Base-by-base conservation (phyloP, 2,329 filamentous ascomycete genomes). In the Aspergillus alliaceus region DNA sequence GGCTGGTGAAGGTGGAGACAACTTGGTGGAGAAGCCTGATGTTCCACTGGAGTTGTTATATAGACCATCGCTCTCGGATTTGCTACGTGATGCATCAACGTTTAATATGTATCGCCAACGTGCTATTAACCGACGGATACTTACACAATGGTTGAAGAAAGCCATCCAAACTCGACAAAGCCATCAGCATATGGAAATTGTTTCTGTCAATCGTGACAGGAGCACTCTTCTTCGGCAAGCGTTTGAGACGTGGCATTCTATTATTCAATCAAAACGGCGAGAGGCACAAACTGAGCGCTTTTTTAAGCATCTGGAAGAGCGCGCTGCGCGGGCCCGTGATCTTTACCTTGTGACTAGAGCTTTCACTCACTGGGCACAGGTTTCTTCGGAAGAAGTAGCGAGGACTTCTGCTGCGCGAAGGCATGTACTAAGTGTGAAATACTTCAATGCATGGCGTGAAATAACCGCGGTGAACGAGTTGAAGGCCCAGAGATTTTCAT, bases 381-480 rank as follows among this genome's bases (percentile, higher is more conserved):
- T 82, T 51, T 82, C 89, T 11, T 82, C 80, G 6, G 85, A 90
- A 14, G 85, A 90, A 66, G 78, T 86, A 15, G 82, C 86, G 60
- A 83, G 85, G 39, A 90, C 89, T 4, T 84, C 83, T 4, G 80
- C 86, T 40, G 90, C 90, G 20, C 82, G 89, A 60, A 80, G 85
- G 59, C 89, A 91, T 69, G 85, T 93, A 58, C 76, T 95, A 53
- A 81, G 87, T 54, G 85, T 84, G 12, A 84, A 84, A 54, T 87
- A 86, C 59, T 91, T 90, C 71, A 84, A 84, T 57, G 85, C 85
- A 7, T 91, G 89, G 89, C 80, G 83, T 25, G 81, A 85, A 57
- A 84, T 90, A 54, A 88, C 86, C 0, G 79, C 80, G 1, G 79
- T 85, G 50, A 86, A 89, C 61, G 81, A 85, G 54, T 66, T 80